Evolutionary conservation across 1,139 yeast species (phyloP).

Genomic region (Entelexis paramagnoliae): DNA sequence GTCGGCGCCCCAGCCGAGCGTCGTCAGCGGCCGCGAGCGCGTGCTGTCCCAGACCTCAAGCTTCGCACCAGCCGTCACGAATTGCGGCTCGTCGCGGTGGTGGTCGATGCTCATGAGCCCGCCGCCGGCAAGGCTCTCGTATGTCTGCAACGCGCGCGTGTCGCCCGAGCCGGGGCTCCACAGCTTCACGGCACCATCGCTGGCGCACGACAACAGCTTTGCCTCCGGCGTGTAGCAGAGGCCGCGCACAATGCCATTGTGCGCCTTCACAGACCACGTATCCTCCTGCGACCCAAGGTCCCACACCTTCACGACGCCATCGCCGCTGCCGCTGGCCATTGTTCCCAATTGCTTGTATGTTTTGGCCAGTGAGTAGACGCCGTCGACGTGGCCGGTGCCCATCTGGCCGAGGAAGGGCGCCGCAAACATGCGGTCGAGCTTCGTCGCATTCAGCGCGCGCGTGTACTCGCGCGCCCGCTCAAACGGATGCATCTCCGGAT

Average conservation of each 20-base stretch:
- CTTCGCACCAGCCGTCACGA: conserved; percentile 86
- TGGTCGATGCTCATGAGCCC: conserved; percentile 82
- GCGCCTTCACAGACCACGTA: conserved; percentile 70
- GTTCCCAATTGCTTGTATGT: conserved; percentile 60
- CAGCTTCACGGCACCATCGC: conserved; percentile 77
- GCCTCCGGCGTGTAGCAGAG: conserved; percentile 66
- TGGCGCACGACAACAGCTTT: conserved; percentile 72
- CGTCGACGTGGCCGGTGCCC: conserved; percentile 92
- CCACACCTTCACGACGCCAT: conserved; percentile 93
- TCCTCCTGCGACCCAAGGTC: conserved; percentile 68
- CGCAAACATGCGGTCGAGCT: conserved; percentile 92
- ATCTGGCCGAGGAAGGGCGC: conserved; percentile 93
- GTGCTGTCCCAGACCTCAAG: conserved; percentile 85
- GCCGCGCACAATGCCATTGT: conserved; percentile 83
- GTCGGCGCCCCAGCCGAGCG: conserved; percentile 94
- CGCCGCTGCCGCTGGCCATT: conserved; percentile 88
- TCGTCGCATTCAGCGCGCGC: conserved; percentile 87
- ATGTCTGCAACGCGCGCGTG: conserved; percentile 49
- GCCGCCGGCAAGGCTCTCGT: conserved; percentile 71
- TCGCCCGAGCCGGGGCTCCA: conserved; percentile 45
- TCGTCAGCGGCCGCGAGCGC: conserved; percentile 64
- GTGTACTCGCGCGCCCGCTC: conserved; percentile 96
- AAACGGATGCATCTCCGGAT: conserved; percentile 93
- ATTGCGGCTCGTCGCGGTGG: conserved; percentile 59
- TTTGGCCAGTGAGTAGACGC: conserved; percentile 82